Evolutionary conservation across 345 rosid genomes (phyloP), one percentile per base, ranked within the genome.

Genomic region (Excoecaria agallocha): DNA sequence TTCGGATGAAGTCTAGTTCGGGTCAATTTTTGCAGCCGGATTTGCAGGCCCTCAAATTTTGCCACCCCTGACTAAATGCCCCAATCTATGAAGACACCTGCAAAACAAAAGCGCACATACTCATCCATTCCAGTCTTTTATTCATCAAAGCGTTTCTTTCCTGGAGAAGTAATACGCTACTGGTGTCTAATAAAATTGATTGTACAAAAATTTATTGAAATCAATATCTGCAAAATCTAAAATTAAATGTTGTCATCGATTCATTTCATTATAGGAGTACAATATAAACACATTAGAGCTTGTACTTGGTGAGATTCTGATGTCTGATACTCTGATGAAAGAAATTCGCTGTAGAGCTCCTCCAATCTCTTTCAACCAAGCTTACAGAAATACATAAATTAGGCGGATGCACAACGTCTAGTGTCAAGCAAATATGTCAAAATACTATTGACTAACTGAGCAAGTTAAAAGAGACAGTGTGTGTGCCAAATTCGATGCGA

Each of bases 291-390:
- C 35, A 46, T 24, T 15, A 66, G 16, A 9, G 50, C 71, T 13
- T 11, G 22, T 12, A 24, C 20, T 62, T 24, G 30, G 49, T 8
- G 48, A 70, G 57, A 49, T 30, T 20, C 11, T 43, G 72, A 3
- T 22, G 68, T 67, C 60, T 72, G 66, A 24, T 7, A 46, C 61
- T 67, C 60, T 72, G 71, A 24, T 7, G 55, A 50, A 59, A 5
- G 4, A 56, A 3, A 46, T 48, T 52, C 16, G n/a, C 5, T 3
- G 2, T 11, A 8, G 39, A 66, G 68, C 57, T 30, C 35, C 12
- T 7, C 7, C 43, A 24, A 41, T 76, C 1, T 13, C 48, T 51
- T 77, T 35, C 48, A 70, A 20, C 49, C 43, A 65, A 46, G 15
- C 38, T 65, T 48, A 30, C 45, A 19, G 48, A 8, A 1, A 35